Evolutionary conservation across 2,329 filamentous ascomycete genomes (phyloP), one percentile per base, ranked within the genome.

Genomic region (Dissoconium aciculare): DNA sequence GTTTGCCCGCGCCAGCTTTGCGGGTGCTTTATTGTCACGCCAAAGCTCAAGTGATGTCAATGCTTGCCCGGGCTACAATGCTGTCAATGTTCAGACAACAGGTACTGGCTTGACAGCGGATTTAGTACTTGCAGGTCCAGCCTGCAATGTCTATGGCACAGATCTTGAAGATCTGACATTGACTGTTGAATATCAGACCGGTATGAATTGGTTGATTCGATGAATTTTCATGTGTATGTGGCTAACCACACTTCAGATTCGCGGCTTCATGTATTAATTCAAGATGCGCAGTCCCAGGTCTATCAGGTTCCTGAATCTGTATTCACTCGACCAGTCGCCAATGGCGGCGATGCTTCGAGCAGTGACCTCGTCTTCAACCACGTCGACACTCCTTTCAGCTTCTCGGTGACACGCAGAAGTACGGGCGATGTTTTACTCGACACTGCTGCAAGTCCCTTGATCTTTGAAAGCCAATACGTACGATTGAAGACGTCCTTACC

Each of bases 381-480:
- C 31, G 53, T 58, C 5, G 55, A 60, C 24, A 59, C 61, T 9
- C 78, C 78, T 0, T 82, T 83, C 56, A 73, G 68, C 8, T 84
- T 84, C 55, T 64, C 60, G 0, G 63, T 85, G 6, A 62, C 57
- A 27, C 69, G 72, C 16, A 66, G 63, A 41, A 63, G 60, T 28
- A 74, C 62, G 5, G 64, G 54, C 26, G 66, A 74, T 38, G 60
- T 69, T 3, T 54, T 83, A 6, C 82, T 83, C 49, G 74, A 85
- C 44, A 80, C 78, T 0, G 71, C 71, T 1, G 74, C 66, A 1
- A 67, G 69, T 3, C 60, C 63, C 5, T 57, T 89, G 8, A 61
- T 89, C 26, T 89, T 84, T 44, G 75, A 89, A 55, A 71, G 71
- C 8, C 80, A 89, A 52, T 89, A 83, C 45, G 55, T 89, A 14